phyloP scores from a whole-genome alignment of 257 asterid genomes.

The Nicotiana knightiana region DNA sequence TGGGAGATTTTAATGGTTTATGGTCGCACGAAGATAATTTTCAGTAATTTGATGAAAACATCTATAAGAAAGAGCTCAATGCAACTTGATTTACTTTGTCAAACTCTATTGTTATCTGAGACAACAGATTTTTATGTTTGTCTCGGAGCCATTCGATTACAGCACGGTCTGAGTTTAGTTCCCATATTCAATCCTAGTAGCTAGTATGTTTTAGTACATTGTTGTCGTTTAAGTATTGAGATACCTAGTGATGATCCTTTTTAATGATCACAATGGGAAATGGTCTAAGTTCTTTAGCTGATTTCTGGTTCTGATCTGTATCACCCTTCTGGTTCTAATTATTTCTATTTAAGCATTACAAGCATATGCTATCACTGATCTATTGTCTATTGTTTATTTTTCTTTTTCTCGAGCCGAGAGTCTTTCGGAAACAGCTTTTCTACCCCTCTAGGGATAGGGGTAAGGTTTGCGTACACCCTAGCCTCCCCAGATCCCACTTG shows the following conservation, averaged over 20 bases:
- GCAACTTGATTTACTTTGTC: neutral
- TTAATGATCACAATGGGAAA: conserved; percentile 11
- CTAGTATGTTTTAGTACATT: neutral
- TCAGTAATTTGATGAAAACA: neutral
- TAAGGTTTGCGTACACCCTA: no score
- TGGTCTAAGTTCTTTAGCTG: neutral
- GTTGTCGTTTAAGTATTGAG: neutral
- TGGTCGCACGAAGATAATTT: neutral
- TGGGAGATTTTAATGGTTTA: neutral
- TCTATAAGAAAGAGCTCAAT: neutral
- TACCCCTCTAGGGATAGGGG: no score
- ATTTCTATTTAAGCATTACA: neutral
- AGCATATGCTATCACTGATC: no score
- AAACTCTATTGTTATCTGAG: conserved; percentile 9
- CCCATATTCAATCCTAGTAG: neutral
- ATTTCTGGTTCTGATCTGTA: no score
- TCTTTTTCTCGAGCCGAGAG: no score
- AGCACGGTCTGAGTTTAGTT: neutral
- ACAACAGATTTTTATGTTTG: conserved; percentile 28
- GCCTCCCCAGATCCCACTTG: no score
- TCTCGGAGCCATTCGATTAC: conserved; percentile 11
- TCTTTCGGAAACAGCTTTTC: no score
- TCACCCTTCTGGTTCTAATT: no score
- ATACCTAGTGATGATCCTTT: conserved; percentile 11
- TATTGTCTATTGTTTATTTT: no score